Evolutionary conservation across 495 filamentous ascomycete genomes (phyloP).

Genomic region (Penicillium bialowiezense): DNA sequence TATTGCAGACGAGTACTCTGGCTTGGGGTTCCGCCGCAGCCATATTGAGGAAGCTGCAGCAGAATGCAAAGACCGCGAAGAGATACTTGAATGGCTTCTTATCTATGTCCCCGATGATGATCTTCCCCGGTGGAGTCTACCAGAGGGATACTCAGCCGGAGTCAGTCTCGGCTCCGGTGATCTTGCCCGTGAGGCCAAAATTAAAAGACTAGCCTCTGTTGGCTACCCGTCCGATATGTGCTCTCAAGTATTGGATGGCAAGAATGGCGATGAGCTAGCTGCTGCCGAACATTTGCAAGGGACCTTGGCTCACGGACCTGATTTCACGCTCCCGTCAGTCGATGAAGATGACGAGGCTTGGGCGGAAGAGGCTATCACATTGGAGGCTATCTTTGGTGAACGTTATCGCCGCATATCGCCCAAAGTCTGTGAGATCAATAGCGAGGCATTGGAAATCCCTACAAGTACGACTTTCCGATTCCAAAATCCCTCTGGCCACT

Average conservation of each 20-base stretch:
- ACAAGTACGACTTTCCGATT: conserved; percentile 46
- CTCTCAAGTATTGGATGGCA: conserved; percentile 64
- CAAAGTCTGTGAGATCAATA: conserved; percentile 61
- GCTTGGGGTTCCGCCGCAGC: conserved; percentile 77
- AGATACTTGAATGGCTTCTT: conserved; percentile 87
- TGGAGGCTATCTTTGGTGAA: conserved; percentile 77
- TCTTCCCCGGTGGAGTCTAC: conserved; percentile 82
- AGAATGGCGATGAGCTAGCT: conserved; percentile 67
- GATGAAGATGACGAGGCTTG: conserved; percentile 51
- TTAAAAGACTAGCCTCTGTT: conserved; percentile 76
- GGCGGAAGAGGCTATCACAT: conserved; percentile 76
- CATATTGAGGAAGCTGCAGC: conserved; percentile 86
- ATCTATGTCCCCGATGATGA: conserved; percentile 98
- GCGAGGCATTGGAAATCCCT: conserved; percentile 40
- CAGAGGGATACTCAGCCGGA: conserved; percentile 84
- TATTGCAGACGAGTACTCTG: conserved; percentile 70
- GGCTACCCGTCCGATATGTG: conserved; percentile 87
- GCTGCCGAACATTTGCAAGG: conserved; percentile 77
- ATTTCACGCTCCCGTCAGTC: conserved; percentile 13
- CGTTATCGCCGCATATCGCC: conserved; percentile 55
- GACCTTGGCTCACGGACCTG: conserved; percentile 50
- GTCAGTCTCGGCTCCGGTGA: conserved; percentile 79
- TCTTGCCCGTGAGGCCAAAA: conserved; percentile 69
- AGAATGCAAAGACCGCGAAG: conserved; percentile 89
- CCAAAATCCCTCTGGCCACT: conserved; percentile 53